Evolutionary conservation across 305 asterid species (phyloP).

Genomic region (Fraxinus platypoda): DNA sequence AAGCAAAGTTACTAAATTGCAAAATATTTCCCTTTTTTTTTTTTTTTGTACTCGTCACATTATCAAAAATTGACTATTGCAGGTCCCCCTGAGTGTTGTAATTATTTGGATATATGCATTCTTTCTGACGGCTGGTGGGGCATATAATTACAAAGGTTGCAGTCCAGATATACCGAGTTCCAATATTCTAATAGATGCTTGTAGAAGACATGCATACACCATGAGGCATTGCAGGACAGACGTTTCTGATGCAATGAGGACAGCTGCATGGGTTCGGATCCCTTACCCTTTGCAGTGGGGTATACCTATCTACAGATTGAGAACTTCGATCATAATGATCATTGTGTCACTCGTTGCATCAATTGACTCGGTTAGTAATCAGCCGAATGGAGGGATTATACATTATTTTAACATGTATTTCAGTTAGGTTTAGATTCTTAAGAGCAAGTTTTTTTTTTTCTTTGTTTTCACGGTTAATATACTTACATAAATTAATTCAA

Average conservation of each 20-base stretch:
- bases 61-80: constrained; percentile 29
- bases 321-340: constrained; percentile 84
- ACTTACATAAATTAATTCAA: not conserved
- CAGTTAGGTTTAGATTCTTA: not conserved
- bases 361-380: constrained; percentile 75
- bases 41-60: constrained; percentile 10
- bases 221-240: constrained; percentile 97
- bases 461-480: not conserved
- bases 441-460: not conserved
- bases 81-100: constrained; percentile 88
- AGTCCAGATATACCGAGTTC: constrained; percentile 78
- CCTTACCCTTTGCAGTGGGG: constrained; percentile 99
- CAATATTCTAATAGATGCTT: constrained; percentile 76
- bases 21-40: not conserved
- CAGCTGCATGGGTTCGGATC: constrained; percentile 90
- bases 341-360: constrained; percentile 80
- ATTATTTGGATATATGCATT: constrained; percentile 93
- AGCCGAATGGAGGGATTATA: not conserved
- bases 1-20: not conserved
- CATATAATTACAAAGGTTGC: constrained; percentile 90
- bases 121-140: constrained; percentile 94
- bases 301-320: constrained; percentile 74
- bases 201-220: constrained; percentile 85
- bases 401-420: not conserved
- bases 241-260: constrained; percentile 87